Base-by-base conservation (phyloP, 2,329 filamentous ascomycete genomes). In the Grosmannia huntii region DNA sequence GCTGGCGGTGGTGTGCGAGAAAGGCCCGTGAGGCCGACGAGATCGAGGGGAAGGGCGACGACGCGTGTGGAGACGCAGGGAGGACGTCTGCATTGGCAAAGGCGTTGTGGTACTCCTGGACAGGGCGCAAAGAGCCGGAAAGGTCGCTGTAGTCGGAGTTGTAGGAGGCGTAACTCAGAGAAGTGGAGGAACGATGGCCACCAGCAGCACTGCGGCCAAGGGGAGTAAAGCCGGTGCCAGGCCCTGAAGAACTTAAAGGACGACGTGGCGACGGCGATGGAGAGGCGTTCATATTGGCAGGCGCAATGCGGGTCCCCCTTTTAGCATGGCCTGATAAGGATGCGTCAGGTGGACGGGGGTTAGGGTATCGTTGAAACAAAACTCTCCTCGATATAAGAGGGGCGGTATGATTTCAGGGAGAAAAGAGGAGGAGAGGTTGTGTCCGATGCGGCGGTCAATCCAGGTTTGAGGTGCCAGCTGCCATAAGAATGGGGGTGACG, bases 261-360 rank as follows among this genome's bases (percentile, higher is more conserved):
- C 38, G 60, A 16, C 58, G 62, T 48, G 58, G 56, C 38, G 59
- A 57, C 41, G 58, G 55, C 25, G 60, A 59, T 36, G 60, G 52
- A 14, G 60, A 60, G 21, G 36, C 51, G 27, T 44, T 36, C 57
- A 60, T 61, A 44, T 52, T 60, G 16, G 52, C 21, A 16, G 51
- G 14, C 55, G 23, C 14, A 54, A 16, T 23, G 53, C 27, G 53
- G 23, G 23, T 5, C n/a, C 14, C 53, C 23, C 16, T 27, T 28
- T n/a, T 70, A 70, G 69, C 70, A 72, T 72, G 64, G 68, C 65
- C 66, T 60, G 62, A 67, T 71, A 71, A 69, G 31, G 9, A 33
- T 9, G 31, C 14, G 57, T 41, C 41, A 33, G 48, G 41, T 44
- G 48, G 27, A 36, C n/a, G 11, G n/a, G 25, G 52, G 27, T 25